phyloP scores from a whole-genome alignment of 23 red algal genomes.

The Gracilaria domingensis region DNA sequence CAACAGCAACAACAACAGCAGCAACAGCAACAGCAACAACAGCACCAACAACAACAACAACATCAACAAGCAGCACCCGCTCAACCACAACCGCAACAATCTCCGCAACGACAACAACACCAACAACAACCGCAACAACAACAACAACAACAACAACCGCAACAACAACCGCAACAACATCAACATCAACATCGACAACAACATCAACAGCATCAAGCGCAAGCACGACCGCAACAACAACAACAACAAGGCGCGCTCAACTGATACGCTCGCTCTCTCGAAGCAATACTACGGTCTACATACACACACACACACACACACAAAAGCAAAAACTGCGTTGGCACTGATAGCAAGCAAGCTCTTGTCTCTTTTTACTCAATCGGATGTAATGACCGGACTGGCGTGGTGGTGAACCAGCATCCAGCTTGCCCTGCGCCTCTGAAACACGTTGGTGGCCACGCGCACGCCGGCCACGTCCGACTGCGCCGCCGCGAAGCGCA shows the following conservation, averaged over 20 bases:
- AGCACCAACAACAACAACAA: no score
- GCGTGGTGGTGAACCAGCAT: conserved; percentile 73
- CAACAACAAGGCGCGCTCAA: conserved; percentile 3
- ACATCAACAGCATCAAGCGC: no score
- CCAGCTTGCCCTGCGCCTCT: conserved; percentile 32
- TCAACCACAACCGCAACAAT: no score
- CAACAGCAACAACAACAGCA: not conserved
- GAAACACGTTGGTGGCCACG: conserved; percentile 73
- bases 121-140: no score
- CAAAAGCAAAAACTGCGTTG: no score
- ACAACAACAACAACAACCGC: no score
- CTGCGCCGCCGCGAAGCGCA: not conserved
- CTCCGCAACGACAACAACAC: no score
- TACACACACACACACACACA: no score
- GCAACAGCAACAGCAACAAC: not conserved
- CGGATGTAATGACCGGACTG: conserved; percentile 27
- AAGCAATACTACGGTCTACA: no score
- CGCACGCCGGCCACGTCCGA: conserved; percentile 38
- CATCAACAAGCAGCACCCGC: no score
- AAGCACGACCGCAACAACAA: not conserved
- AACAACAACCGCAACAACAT: no score
- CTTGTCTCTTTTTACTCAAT: not conserved
- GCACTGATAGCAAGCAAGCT: conserved; percentile 14
- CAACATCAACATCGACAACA: no score
- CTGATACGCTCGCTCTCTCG: not conserved